Percentiles rank a stretch among this genome's conserved stretches.
phyloP scores from a whole-genome alignment of 1,139 yeast genomes.

The Saccharomyces hybrid region DNA sequence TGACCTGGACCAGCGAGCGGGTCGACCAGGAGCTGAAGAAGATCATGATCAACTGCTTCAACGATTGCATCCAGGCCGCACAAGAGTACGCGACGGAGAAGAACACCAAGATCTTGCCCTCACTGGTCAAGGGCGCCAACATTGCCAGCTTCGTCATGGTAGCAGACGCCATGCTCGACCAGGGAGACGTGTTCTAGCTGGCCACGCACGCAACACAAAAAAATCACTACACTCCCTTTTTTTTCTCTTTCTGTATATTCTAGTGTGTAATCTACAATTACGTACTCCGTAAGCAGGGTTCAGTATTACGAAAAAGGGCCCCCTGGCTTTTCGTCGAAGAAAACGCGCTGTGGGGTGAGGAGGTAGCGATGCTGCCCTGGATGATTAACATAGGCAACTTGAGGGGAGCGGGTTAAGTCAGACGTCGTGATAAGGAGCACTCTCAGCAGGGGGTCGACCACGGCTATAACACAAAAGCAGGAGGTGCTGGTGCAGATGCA shows the following conservation, averaged over 20 bases:
- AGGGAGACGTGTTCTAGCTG: constrained; percentile 66
- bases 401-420: not conserved
- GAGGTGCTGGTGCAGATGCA: not conserved
- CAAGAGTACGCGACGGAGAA: constrained; percentile 64
- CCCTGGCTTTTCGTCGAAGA: not conserved
- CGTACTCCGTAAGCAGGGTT: not conserved
- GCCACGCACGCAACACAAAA: not conserved
- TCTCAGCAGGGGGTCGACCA: not conserved
- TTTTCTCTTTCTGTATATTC: not conserved
- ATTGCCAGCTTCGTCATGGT: constrained; percentile 98
- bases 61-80: constrained; percentile 86
- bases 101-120: constrained; percentile 56
- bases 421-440: not conserved
- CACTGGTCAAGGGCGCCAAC: constrained; percentile 97
- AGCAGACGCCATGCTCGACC: constrained; percentile 96
- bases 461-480: not conserved
- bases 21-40: constrained; percentile 79
- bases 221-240: not conserved
- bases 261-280: not conserved
- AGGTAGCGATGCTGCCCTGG: not conserved
- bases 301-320: not conserved
- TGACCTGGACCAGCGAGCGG: constrained; percentile 78
- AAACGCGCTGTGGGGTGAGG: not conserved
- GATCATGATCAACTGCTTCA: constrained; percentile 88
- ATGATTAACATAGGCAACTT: not conserved